Evolutionary conservation across 2,329 filamentous ascomycete species (phyloP).

Genomic region (Macroventuria anomochaeta): DNA sequence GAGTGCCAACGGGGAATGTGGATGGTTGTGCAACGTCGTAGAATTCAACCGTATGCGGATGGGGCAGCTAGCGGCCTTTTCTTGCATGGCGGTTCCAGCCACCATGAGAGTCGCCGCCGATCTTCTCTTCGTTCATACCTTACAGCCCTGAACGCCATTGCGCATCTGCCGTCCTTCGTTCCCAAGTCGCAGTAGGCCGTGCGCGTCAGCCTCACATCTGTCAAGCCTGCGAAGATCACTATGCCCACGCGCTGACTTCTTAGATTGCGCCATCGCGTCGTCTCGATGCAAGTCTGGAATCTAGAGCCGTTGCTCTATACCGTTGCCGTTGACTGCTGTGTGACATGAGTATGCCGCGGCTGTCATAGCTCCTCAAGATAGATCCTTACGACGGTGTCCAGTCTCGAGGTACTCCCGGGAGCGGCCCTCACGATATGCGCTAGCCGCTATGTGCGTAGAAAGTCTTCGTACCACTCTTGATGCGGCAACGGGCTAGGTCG

Average conservation of each 20-base stretch:
- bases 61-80: constrained; percentile 27
- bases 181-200: constrained; percentile 2
- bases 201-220: constrained; percentile 7
- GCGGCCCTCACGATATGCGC: constrained; percentile 25
- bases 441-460: constrained; percentile 43
- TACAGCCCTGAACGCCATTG: constrained; percentile 1
- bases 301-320: not conserved
- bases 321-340: constrained; percentile 32
- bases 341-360: constrained; percentile 32
- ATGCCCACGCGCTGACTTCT: constrained; percentile 1
- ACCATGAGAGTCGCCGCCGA: constrained; percentile 27
- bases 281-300: not conserved
- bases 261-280: not conserved
- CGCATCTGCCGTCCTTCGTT: constrained; percentile 7
- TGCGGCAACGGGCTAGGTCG: constrained; percentile 7
- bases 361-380: constrained; percentile 23
- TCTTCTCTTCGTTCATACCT: constrained; percentile 1
- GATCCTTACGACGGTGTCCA: constrained; percentile 24
- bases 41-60: constrained; percentile 37
- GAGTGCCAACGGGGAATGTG: constrained; percentile 27
- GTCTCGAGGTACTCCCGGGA: constrained; percentile 28
- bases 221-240: not conserved
- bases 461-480: constrained; percentile 34
- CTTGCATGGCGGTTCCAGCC: constrained; percentile 32
- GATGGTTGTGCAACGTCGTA: constrained; percentile 44